Evolutionary conservation across 1,284 basidiomycete species (phyloP).

Genomic region (Naganishia sp.): DNA sequence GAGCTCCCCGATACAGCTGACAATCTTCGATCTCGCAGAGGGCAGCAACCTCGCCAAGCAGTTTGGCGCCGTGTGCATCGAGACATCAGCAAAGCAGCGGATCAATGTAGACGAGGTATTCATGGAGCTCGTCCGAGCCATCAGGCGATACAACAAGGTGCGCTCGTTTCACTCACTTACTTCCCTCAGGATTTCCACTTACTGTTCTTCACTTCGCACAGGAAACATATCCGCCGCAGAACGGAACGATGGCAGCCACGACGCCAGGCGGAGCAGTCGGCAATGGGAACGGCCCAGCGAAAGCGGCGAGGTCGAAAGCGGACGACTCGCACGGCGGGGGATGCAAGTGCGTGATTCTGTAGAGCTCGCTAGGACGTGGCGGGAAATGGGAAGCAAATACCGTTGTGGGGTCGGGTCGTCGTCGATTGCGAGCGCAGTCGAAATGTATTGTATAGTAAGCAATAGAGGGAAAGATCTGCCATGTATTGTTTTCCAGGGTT

Average conservation of each 20-base stretch:
- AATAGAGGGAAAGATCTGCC: no score
- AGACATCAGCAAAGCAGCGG: conserved; percentile 97
- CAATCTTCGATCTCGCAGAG: conserved; percentile 61
- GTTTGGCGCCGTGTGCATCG: conserved; percentile 95
- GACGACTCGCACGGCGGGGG: conserved; percentile 58
- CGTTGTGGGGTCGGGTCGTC: no score
- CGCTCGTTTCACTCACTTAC: conserved; percentile 32
- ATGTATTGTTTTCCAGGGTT: no score
- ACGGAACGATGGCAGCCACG: conserved; percentile 35
- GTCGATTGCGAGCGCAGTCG: no score
- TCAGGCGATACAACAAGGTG: conserved; percentile 93
- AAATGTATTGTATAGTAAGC: no score
- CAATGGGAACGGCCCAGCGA: conserved; percentile 56
- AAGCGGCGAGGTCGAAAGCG: conserved; percentile 30
- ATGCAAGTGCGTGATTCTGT: conserved; percentile 54
- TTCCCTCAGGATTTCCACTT: neutral
- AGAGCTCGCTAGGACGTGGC: neutral
- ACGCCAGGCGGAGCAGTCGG: conserved; percentile 59
- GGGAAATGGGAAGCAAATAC: no score
- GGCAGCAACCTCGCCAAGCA: conserved; percentile 95
- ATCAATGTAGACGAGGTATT: conserved; percentile 99
- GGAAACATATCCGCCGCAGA: conserved; percentile 36
- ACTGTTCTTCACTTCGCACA: neutral
- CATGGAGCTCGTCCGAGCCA: conserved; percentile 91
- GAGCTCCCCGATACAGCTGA: conserved; percentile 1